These are phyloP conservation scores for Trichoderma polysporum DNA, from an alignment of 2,329 filamentous ascomycete species.

Conservation along the genomic window DNA sequence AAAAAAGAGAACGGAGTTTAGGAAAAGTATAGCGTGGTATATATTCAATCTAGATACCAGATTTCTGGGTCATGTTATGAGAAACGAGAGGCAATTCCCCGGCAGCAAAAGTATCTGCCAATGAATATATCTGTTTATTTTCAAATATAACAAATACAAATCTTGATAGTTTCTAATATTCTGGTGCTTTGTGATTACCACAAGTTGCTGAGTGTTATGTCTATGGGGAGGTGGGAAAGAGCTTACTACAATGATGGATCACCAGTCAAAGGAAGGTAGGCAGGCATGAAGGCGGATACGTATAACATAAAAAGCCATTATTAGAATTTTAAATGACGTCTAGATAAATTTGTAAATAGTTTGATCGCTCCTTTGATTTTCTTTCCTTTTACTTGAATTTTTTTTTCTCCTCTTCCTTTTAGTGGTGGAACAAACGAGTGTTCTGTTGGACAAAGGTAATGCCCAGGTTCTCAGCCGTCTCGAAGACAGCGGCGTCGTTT, in stretches of 20 bases:
- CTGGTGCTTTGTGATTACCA: neutral
- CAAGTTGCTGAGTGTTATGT: too few relatives aligned
- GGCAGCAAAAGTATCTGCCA: neutral
- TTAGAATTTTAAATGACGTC: conserved; percentile 8
- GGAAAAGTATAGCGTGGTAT: neutral
- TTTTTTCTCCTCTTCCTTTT: conserved; percentile 31
- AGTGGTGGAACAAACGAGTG: conserved; percentile 93
- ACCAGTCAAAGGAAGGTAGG: neutral
- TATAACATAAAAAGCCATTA: neutral
- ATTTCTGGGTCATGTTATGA: neutral
- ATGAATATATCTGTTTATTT: neutral
- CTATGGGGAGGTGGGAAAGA: too few relatives aligned
- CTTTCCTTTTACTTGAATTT: neutral
- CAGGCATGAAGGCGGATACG: neutral
- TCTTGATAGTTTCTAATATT: neutral
- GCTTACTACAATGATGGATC: too few relatives aligned
- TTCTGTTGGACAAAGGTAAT: conserved; percentile 97
- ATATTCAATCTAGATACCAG: neutral
- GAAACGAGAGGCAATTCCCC: neutral
- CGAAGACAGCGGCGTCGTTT: conserved; percentile 78
- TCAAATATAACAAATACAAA: neutral
- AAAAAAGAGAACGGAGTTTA: neutral
- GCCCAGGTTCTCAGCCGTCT: conserved; percentile 85
- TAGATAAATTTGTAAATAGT: neutral
- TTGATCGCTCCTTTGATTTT: conserved; percentile 14